These are phyloP conservation scores for Sarcodon aspratus DNA, from an alignment of 768 basidiomycete genomes.

Conservation along the genomic window DNA sequence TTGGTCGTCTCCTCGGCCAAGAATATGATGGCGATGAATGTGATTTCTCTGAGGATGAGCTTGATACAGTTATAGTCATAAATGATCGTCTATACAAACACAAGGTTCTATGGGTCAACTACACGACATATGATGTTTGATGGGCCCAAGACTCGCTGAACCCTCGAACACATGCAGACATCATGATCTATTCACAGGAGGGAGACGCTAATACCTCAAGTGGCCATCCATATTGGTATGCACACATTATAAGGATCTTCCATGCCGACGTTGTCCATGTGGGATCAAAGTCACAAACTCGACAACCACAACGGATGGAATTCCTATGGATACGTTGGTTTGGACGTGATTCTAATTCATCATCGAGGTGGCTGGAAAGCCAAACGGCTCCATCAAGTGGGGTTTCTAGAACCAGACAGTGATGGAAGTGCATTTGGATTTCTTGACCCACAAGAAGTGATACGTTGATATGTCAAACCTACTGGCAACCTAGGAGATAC, in stretches of 20 bases:
- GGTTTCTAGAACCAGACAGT: slow-evolving; percentile 23
- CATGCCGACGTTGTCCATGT: slow-evolving; percentile 15
- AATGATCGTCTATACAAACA: slow-evolving; percentile 11
- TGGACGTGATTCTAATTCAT: background rate
- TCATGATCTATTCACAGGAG: slow-evolving; percentile 11
- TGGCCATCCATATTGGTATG: slow-evolving; percentile 19
- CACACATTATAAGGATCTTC: slow-evolving; percentile 14
- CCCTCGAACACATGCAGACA: slow-evolving; percentile 5
- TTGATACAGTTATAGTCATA: slow-evolving; percentile 1
- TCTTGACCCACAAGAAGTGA: slow-evolving; percentile 29
- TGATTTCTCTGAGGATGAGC: slow-evolving; percentile 3
- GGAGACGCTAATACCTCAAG: background rate
- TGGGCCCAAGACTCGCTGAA: slow-evolving; percentile 10
- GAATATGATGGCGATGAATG: slow-evolving; percentile 10
- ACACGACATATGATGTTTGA: slow-evolving; percentile 12
- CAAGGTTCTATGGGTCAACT: slow-evolving; percentile 8
- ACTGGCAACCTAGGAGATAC: no score
- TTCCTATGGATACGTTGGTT: slow-evolving; percentile 1
- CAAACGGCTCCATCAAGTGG: slow-evolving; percentile 22
- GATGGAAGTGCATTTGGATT: slow-evolving; percentile 29
- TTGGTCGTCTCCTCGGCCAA: slow-evolving; percentile 4
- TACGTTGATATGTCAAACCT: no score
- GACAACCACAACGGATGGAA: background rate
- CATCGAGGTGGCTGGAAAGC: slow-evolving; percentile 10
- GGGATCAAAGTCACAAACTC: no score